Evolutionary conservation across 805 yeast genomes (phyloP).

Genomic region (Metschnikowia orientalis): DNA sequence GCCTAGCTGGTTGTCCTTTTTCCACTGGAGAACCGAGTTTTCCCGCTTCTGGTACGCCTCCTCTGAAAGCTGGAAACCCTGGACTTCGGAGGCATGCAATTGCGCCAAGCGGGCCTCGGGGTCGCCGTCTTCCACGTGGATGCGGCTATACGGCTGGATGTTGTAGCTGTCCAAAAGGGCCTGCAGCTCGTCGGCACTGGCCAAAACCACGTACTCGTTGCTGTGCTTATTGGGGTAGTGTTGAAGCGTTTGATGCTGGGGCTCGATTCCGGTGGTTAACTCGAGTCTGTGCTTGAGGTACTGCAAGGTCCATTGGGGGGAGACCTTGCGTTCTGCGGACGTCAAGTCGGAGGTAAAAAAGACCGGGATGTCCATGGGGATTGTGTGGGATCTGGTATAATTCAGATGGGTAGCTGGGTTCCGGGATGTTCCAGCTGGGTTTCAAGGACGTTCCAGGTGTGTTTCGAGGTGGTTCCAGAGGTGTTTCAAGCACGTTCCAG

Average conservation of each 20-base stretch:
- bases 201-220: slow-evolving; percentile 29
- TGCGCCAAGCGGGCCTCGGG: slow-evolving; percentile 48
- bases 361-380: slow-evolving; percentile 41
- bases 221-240: slow-evolving; percentile 40
- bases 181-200: slow-evolving; percentile 19
- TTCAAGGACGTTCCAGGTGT: no score
- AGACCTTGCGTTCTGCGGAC: slow-evolving; percentile 64
- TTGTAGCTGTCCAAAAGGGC: slow-evolving; percentile 21
- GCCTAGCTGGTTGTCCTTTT: slow-evolving; percentile 62
- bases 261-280: slow-evolving; percentile 69
- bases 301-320: slow-evolving; percentile 55
- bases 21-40: slow-evolving; percentile 76
- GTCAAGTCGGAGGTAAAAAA: slow-evolving; percentile 62
- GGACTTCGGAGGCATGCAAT: slow-evolving; percentile 30
- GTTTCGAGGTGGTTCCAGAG: no score
- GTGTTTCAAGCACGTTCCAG: no score
- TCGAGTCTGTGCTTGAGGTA: slow-evolving; percentile 56
- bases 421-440: no score
- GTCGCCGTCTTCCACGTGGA: slow-evolving; percentile 57
- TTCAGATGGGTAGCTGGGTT: no score
- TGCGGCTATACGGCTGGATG: slow-evolving; percentile 40
- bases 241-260: slow-evolving; percentile 48
- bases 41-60: slow-evolving; percentile 56
- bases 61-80: slow-evolving; percentile 45
- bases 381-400: background rate